Conservation (phyloP, 768 basidiomycete species). For the Boletus vermiculosoides region DNA sequence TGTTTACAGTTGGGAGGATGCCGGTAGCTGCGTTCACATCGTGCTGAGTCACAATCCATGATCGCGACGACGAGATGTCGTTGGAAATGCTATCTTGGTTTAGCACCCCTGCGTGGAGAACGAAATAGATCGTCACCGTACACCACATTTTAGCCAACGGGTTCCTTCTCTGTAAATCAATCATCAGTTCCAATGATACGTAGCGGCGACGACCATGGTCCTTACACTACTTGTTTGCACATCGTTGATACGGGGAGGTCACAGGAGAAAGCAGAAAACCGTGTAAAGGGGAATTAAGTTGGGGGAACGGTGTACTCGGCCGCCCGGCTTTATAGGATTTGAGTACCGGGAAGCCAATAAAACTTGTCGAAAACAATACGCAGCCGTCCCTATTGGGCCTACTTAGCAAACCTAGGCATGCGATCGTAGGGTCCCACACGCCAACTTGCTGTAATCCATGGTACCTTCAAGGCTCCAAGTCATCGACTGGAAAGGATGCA, state of each 20-base stretch:
- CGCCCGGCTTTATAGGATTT: conserved; percentile 31
- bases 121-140: conserved; percentile 34
- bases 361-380: conserved; percentile 30
- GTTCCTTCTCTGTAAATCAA: conserved; percentile 62
- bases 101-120: conserved; percentile 6
- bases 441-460: conserved; percentile 28
- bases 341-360: conserved; percentile 23
- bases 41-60: conserved; percentile 65
- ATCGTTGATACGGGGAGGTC: conserved; percentile 35
- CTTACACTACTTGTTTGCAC: conserved; percentile 79
- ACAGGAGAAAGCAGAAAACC: conserved; percentile 1
- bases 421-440: conserved; percentile 29
- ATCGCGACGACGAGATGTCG: conserved; percentile 72
- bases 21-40: conserved; percentile 61
- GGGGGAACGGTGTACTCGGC: conserved; percentile 7
- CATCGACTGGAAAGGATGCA: conserved; percentile 15
- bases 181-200: background rate
- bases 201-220: conserved; percentile 17
- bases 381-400: conserved; percentile 27
- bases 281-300: conserved; percentile 14
- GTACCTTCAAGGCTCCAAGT: conserved; percentile 10
- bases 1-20: conserved; percentile 59
- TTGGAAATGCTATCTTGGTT: conserved; percentile 64
- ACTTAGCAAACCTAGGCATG: conserved; percentile 16
- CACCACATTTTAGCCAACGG: conserved; percentile 69